Conservation (phyloP, 148 eudicot genomes). For the Dianthus caryophyllus region DNA sequence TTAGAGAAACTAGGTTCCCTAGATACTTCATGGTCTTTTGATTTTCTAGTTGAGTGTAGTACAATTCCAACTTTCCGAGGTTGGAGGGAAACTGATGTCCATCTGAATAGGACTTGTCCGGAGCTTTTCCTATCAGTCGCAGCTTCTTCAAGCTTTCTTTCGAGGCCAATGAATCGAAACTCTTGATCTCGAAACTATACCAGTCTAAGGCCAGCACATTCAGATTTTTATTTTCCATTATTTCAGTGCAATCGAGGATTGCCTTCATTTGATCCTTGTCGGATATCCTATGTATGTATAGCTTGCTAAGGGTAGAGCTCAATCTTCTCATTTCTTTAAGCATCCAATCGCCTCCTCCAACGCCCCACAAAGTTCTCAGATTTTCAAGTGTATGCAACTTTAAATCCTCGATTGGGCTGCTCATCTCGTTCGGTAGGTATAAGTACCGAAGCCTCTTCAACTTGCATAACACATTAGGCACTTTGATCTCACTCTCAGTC, state of each 20-base stretch:
- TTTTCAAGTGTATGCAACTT: slow-evolving; percentile 17
- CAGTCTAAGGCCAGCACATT: slow-evolving; percentile 24
- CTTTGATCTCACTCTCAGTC: neutral
- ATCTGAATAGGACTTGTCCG: neutral
- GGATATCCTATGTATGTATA: slow-evolving; percentile 22
- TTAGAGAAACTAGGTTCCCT: slow-evolving; percentile 18
- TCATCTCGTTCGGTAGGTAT: slow-evolving; percentile 20
- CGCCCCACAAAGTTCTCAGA: slow-evolving; percentile 25
- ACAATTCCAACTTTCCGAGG: slow-evolving; percentile 23
- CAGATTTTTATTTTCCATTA: slow-evolving; percentile 3
- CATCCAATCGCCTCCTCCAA: slow-evolving; percentile 31
- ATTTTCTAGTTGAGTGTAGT: slow-evolving; percentile 9
- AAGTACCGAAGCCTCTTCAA: slow-evolving; percentile 23
- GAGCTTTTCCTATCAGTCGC: slow-evolving; percentile 15
- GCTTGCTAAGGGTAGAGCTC: slow-evolving; percentile 13
- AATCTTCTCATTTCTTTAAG: slow-evolving; percentile 14
- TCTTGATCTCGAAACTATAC: slow-evolving; percentile 15
- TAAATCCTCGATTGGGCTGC: neutral
- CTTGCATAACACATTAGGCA: slow-evolving; percentile 31
- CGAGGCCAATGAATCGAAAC: neutral
- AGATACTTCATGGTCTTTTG: slow-evolving; percentile 12
- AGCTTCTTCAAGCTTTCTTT: slow-evolving; percentile 16
- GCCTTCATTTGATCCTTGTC: slow-evolving; percentile 19
- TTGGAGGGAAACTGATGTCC: slow-evolving; percentile 13
- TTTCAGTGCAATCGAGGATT: slow-evolving; percentile 18